phyloP scores from a whole-genome alignment of 2,329 filamentous ascomycete species.

The Niveomyces coronatus region DNA sequence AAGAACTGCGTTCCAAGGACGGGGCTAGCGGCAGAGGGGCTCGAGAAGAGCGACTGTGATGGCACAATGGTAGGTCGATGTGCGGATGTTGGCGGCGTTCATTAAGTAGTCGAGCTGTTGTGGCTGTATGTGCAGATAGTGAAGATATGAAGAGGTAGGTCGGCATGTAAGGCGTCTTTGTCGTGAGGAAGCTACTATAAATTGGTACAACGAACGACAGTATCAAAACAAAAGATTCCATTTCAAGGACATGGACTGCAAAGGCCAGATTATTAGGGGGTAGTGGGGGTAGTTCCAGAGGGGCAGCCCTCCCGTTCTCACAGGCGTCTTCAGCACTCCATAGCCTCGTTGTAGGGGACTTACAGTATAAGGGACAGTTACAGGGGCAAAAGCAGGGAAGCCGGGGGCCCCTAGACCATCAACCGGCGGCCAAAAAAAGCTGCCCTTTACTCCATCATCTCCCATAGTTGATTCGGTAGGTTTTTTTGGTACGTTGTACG shows the following conservation, averaged over 20 bases:
- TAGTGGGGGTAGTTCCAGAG: not conserved
- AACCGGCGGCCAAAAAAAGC: too few relatives aligned
- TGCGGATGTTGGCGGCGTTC: constrained; percentile 4
- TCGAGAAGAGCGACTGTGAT: constrained; percentile 1
- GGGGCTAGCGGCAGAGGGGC: constrained; percentile 2
- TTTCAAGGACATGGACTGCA: not conserved
- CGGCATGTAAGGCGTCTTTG: too few relatives aligned
- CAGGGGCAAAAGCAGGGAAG: not conserved
- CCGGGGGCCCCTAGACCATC: too few relatives aligned
- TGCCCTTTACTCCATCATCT: not conserved
- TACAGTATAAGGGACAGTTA: too few relatives aligned
- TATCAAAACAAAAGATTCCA: too few relatives aligned
- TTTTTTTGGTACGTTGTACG: not conserved
- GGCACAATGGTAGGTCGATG: constrained; percentile 1
- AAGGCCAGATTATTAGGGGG: constrained; percentile 2
- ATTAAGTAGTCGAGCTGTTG: not conserved
- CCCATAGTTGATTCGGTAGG: not conserved
- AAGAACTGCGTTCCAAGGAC: constrained; percentile 4
- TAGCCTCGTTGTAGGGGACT: too few relatives aligned
- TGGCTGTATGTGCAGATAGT: constrained; percentile 2
- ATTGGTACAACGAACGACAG: too few relatives aligned
- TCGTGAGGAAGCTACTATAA: too few relatives aligned
- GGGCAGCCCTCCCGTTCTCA: too few relatives aligned
- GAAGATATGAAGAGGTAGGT: constrained; percentile 5
- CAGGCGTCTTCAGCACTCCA: too few relatives aligned